Conservation (phyloP, 371 early-diverging fungal species). For the Batrachochytrium dendrobatidis region DNA sequence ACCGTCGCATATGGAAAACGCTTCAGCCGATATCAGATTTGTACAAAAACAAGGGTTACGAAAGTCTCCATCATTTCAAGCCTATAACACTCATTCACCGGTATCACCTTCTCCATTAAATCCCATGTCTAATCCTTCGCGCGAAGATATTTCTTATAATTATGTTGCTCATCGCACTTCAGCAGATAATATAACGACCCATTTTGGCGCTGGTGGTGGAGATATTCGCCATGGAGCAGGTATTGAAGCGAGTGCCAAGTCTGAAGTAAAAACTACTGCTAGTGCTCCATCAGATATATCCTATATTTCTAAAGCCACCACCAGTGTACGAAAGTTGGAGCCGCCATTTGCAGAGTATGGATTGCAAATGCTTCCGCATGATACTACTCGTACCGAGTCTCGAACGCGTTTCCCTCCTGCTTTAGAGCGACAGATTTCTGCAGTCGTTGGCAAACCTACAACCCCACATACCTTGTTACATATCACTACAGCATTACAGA, state of each 20-base stretch:
- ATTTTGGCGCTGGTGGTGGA: too few species aligned
- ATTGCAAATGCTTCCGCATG: background rate
- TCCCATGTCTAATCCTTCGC: background rate
- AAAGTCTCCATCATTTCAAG: too few species aligned
- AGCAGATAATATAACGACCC: too few species aligned
- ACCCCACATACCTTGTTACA: background rate
- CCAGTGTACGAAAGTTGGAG: slow-evolving; percentile 8
- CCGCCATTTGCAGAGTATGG: slow-evolving; percentile 35
- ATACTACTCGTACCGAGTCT: background rate
- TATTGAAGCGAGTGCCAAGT: too few species aligned
- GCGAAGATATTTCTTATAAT: too few species aligned
- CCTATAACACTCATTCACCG: background rate
- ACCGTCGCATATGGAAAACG: too few species aligned
- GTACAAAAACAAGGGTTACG: too few species aligned
- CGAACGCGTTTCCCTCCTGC: background rate
- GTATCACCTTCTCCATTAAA: background rate
- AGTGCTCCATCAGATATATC: too few species aligned
- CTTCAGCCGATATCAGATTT: too few species aligned
- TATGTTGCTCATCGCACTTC: too few species aligned
- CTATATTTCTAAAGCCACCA: background rate
- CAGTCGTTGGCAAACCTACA: background rate
- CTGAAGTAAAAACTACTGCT: too few species aligned
- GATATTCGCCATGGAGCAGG: too few species aligned
- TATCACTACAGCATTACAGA: background rate
- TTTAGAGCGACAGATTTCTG: background rate